A percentile compares a stretch with the other conserved stretches of the same genome.
Evolutionary conservation across 108 stramenopile species (phyloP).

Genomic region (Aurantiochytrium sp.): DNA sequence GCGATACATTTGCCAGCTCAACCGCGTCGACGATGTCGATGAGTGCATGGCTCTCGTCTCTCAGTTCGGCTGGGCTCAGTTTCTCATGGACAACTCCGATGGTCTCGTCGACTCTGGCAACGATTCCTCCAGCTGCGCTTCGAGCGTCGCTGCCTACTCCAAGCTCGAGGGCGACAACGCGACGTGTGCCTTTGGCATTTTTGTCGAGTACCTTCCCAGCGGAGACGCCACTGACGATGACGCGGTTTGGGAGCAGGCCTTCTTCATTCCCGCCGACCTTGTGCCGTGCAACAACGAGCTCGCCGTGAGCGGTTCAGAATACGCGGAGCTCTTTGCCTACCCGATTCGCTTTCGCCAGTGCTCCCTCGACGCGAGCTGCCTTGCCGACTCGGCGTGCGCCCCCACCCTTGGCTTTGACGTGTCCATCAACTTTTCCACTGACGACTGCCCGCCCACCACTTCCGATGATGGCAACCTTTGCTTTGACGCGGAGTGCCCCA

Average conservation of each 20-base stretch:
- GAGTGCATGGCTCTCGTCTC: neutral
- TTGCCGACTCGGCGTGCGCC: neutral
- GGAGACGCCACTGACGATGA: neutral
- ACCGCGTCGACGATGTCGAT: neutral
- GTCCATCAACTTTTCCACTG: neutral
- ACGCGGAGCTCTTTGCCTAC: neutral
- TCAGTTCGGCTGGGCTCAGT: neutral
- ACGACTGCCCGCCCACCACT: neutral
- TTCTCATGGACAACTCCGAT: neutral
- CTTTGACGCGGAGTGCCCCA: neutral
- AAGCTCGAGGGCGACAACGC: neutral
- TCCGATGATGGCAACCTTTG: neutral
- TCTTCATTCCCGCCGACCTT: neutral
- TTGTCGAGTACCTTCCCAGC: neutral
- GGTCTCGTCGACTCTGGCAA: neutral
- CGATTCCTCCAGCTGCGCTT: neutral
- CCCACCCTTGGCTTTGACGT: neutral
- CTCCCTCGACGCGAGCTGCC: neutral
- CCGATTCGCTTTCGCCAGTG: conserved; percentile 1
- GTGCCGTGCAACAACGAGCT: neutral
- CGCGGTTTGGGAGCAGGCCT: neutral
- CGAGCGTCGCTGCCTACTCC: neutral
- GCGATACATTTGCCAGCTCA: neutral
- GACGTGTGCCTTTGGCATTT: neutral
- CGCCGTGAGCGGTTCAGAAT: neutral